Evolutionary conservation across 345 rosid genomes (phyloP).

Genomic region (Angophora floribunda): DNA sequence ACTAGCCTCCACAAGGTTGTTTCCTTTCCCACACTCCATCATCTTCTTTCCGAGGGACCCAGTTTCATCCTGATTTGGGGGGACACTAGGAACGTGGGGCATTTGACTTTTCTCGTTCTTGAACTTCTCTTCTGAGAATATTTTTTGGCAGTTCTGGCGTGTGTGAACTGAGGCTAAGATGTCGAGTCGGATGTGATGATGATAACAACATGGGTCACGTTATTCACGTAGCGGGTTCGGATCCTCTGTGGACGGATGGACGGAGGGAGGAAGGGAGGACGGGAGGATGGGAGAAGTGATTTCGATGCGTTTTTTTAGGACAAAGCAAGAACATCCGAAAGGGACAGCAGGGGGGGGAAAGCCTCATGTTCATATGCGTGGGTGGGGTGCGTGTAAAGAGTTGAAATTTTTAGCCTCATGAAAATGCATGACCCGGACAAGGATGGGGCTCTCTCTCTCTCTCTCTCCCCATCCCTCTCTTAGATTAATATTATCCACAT

Average conservation of each 20-base stretch:
- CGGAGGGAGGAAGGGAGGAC: neutral
- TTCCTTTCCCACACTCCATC: neutral
- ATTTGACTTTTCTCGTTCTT: neutral
- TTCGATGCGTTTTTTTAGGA: neutral
- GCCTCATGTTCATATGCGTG: neutral
- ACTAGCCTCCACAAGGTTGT: neutral
- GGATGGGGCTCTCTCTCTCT: neutral
- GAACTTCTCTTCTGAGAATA: neutral
- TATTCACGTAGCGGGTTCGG: neutral
- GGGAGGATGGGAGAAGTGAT: neutral
- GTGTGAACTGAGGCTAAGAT: neutral
- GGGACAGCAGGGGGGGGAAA: neutral
- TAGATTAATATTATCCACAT: neutral
- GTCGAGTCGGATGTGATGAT: neutral
- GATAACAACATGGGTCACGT: neutral
- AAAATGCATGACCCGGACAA: neutral
- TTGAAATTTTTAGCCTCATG: neutral
- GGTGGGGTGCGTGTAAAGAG: neutral
- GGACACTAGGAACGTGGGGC: neutral
- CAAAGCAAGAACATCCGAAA: neutral
- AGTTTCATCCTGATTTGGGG: neutral
- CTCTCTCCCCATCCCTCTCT: neutral
- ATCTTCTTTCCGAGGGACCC: neutral
- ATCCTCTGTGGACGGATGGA: neutral
- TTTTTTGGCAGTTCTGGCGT: neutral